Evolutionary conservation across 345 rosid species (phyloP).

Genomic region (Melaleuca quinquenervia): DNA sequence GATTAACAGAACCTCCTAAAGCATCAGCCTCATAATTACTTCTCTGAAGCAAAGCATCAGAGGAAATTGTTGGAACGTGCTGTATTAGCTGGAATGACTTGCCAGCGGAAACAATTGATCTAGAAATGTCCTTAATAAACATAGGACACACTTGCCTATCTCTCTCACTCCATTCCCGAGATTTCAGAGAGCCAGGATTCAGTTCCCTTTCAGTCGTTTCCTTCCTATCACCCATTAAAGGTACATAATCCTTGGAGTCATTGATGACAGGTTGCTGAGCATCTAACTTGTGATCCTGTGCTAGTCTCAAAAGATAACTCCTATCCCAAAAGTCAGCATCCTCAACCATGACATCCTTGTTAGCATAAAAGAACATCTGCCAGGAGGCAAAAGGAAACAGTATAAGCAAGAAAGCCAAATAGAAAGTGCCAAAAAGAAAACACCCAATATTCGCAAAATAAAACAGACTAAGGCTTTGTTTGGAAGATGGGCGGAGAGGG

Average conservation of each 20-base stretch:
- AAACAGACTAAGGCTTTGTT: neutral
- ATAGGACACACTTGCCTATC: slow-evolving; percentile 52
- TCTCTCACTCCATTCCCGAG: slow-evolving; percentile 35
- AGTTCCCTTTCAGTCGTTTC: slow-evolving; percentile 33
- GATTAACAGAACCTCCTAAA: slow-evolving; percentile 12
- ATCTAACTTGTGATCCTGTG: slow-evolving; percentile 22
- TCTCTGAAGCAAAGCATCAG: slow-evolving; percentile 19
- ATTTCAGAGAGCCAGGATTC: slow-evolving; percentile 29
- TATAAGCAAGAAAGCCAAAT: neutral
- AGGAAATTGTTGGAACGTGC: slow-evolving; percentile 31
- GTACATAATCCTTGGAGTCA: slow-evolving; percentile 7
- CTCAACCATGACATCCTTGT: slow-evolving; percentile 47
- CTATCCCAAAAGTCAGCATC: slow-evolving; percentile 93
- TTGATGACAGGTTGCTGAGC: slow-evolving; percentile 9
- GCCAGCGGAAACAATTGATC: slow-evolving; percentile 89
- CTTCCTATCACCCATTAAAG: slow-evolving; percentile 25
- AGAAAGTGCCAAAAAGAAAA: neutral
- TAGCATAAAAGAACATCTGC: slow-evolving; percentile 82
- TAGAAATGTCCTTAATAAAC: slow-evolving; percentile 63
- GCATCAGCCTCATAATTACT: slow-evolving; percentile 16
- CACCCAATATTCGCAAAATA: neutral
- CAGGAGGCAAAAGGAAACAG: neutral
- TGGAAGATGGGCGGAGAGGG: neutral
- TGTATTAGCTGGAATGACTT: slow-evolving; percentile 87
- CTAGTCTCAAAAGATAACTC: slow-evolving; percentile 57